phyloP scores from a whole-genome alignment of 2,329 filamentous ascomycete genomes.

The Colletotrichum sidae region DNA sequence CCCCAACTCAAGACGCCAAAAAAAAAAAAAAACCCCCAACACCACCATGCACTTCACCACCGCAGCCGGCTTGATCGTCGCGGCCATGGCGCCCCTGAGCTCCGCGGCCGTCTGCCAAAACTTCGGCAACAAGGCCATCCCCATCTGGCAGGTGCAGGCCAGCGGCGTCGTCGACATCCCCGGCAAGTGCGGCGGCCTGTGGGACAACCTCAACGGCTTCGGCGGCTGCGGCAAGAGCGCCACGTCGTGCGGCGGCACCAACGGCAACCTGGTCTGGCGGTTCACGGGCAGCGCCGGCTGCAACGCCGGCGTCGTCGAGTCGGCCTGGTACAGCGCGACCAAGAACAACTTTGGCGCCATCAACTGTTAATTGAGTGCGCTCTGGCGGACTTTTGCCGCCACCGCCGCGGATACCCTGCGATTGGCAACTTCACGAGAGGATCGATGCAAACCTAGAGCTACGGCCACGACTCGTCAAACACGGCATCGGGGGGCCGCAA shows the following conservation, averaged over 20 bases:
- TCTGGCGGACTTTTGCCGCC: too few relatives aligned
- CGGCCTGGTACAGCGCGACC: conserved; percentile 14
- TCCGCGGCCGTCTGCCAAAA: conserved; percentile 12
- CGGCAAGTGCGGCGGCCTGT: conserved; percentile 18
- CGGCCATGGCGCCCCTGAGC: not conserved
- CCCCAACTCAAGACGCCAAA: conserved; percentile 1
- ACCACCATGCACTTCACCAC: conserved; percentile 8
- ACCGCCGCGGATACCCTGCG: too few relatives aligned
- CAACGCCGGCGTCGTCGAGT: not conserved
- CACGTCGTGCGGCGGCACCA: not conserved
- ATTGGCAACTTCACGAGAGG: too few relatives aligned
- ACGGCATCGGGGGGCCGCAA: too few relatives aligned
- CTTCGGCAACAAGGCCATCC: not conserved
- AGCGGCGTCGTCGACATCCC: conserved; percentile 19
- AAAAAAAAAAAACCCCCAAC: not conserved
- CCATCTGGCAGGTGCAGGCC: not conserved
- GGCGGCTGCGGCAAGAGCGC: not conserved
- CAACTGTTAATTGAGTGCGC: not conserved
- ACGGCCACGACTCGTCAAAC: too few relatives aligned
- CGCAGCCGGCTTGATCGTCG: conserved; percentile 2
- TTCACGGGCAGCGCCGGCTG: conserved; percentile 7
- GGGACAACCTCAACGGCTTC: conserved; percentile 9
- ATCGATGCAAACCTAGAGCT: too few relatives aligned
- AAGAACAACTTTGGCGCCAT: conserved; percentile 17
- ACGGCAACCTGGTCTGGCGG: not conserved